Base-by-base conservation (phyloP, 208 protist genomes). In the Balamuthia mandrillaris region DNA sequence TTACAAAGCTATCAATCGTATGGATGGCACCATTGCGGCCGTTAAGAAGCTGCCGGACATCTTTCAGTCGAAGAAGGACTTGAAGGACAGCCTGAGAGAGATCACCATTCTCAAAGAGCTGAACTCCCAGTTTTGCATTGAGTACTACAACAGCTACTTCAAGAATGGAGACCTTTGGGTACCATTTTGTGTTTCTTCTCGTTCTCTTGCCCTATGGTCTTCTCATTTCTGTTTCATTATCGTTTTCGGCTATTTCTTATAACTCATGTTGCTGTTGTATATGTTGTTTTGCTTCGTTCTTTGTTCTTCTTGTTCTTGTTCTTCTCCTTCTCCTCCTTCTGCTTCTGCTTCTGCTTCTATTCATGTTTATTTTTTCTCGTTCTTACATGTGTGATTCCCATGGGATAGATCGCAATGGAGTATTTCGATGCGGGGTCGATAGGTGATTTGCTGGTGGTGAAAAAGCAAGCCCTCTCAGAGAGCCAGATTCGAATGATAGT, bases 121-220 rank as follows among this genome's bases (percentile, higher is more conserved):
- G 51, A 68, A 44, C 51, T 82, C 75, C 6, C 75, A 49, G 16
- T 82, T 66, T 24, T 82, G 75, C 31, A 61, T 82, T 45, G 75
- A 82, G 12, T 82, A 56, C 33, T 82, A 82, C 52, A 66, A 82
- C 37, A 82, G 75, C 75, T 82, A 82, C 51, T 37, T 82, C 52
- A 82, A 82, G 56, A 14, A 61, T 68, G 75, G 75, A 31, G 75
- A 82, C 35, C 51, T 82, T 24, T 82, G 75, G 75, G 75, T 82
- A 63, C 2, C 1, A n/a, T n/a, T n/a, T n/a, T n/a, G n/a, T n/a
- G n/a, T n/a, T n/a, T n/a, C n/a, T n/a, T n/a, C n/a, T n/a, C n/a
- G n/a, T n/a, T n/a, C n/a, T n/a, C n/a, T n/a, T n/a, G n/a, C n/a
- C n/a, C n/a, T n/a, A n/a, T n/a, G n/a, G n/a, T n/a, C n/a, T n/a